Base-by-base conservation (phyloP, 1,284 basidiomycete genomes). In the Irpex lacteus region DNA sequence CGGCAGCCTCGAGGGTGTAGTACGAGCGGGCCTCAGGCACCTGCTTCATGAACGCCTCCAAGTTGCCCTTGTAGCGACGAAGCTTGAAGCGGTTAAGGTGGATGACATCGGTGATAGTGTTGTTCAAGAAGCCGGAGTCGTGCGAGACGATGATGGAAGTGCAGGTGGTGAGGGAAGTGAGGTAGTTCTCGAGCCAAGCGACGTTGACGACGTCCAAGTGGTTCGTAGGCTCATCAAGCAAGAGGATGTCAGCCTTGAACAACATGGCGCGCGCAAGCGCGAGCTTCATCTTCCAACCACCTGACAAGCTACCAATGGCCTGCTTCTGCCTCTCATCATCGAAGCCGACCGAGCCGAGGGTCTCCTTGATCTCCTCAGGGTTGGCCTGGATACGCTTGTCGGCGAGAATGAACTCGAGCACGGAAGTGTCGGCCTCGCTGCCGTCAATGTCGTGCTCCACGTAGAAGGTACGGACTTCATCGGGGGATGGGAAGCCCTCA, bases 261-360 rank as follows among this genome's bases (percentile, higher is more conserved):
- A 99, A 88, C 85, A 99, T 98, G 65, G 98, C 98, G 72, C 98
- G 90, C 64, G 98, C 98, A 66, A 99, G 89, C 37, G 97, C 98
- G 70, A 99, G 91, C 88, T 98, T 98, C 98, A 99, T 99, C 87
- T 99, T 98, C 98, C 98, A 99, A 84, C 98, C 98, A 87, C 98
- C 98, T 59, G 97, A 99, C 62, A 99, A 84, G 67, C 89, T 90
- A 70, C 95, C 94, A 70, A 98, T 98, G 54, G 94, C 81, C 70
- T 93, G 84, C 71, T 80, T 81, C 81, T 98, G 96, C 72, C 95
- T 90, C 75, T 90, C 91, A 66, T 91, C 91, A 68, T 82, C 88
- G 87, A 98, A 98, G 69, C 96, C 96, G 77, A 98, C 96, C 66
- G 92, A 91, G 55, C 89, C 87, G 67, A 98, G 90, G 63, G 92